Percentiles rank a stretch among this genome's conserved stretches.
phyloP scores from a whole-genome alignment of 768 basidiomycete genomes.

The Epithele typhae region DNA sequence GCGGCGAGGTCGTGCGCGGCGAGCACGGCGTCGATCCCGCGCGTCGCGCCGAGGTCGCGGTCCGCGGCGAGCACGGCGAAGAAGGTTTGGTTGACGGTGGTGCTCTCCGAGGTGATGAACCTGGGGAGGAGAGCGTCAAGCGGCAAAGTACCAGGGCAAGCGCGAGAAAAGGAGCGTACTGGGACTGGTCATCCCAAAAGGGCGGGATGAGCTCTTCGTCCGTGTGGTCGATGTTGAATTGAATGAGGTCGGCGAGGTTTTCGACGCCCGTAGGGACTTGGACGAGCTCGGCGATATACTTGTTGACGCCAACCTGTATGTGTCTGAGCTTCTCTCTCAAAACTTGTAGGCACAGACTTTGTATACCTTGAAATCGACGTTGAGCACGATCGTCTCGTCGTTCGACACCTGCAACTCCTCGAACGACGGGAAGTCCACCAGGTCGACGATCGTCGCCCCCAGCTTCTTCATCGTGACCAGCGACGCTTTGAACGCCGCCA shows the following conservation, averaged over 20 bases:
- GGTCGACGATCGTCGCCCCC: slow-evolving; percentile 52
- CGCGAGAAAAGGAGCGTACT: slow-evolving; percentile 17
- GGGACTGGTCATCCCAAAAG: slow-evolving; percentile 32
- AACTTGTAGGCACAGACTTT: neutral
- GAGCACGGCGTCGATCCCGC: slow-evolving; percentile 27
- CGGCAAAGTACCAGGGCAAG: neutral
- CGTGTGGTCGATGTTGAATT: slow-evolving; percentile 50
- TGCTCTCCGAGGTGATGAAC: slow-evolving; percentile 19
- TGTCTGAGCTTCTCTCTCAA: neutral
- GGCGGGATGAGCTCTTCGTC: slow-evolving; percentile 40
- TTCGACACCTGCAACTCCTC: slow-evolving; percentile 39
- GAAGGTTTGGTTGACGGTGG: slow-evolving; percentile 23
- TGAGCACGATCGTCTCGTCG: slow-evolving; percentile 53
- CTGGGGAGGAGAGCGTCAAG: slow-evolving; percentile 1
- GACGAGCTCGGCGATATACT: slow-evolving; percentile 41
- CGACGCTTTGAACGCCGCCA: slow-evolving; percentile 34
- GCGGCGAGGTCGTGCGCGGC: slow-evolving; percentile 24
- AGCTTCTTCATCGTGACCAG: slow-evolving; percentile 33
- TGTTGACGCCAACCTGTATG: slow-evolving; percentile 51
- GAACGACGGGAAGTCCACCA: slow-evolving; percentile 54
- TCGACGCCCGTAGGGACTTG: slow-evolving; percentile 52
- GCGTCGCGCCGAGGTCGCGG: slow-evolving; percentile 21
- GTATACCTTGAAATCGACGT: slow-evolving; percentile 53
- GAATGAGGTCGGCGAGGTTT: slow-evolving; percentile 52
- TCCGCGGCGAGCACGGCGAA: slow-evolving; percentile 22